These are phyloP conservation scores for Pseudogymnoascus sp. DNA, from an alignment of 2,329 filamentous ascomycete species.

Conservation along the genomic window DNA sequence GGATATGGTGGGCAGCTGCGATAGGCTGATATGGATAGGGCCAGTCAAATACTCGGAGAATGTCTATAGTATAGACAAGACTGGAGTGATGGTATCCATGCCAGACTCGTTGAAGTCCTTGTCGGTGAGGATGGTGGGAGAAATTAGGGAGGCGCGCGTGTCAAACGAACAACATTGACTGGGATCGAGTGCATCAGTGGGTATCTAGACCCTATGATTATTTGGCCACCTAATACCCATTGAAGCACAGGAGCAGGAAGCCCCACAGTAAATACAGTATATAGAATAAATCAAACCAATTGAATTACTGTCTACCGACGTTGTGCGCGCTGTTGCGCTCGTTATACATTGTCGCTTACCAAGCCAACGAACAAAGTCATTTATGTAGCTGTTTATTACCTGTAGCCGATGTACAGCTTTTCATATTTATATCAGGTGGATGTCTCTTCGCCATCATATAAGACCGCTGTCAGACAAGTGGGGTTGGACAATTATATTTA, in stretches of 20 bases:
- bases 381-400: background rate
- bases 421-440: background rate
- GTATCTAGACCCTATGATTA: background rate
- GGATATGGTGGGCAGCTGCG: background rate
- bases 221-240: background rate
- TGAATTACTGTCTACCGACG: background rate
- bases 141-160: conserved; percentile 21
- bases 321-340: no score
- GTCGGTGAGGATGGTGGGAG: conserved; percentile 23
- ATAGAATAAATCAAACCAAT: background rate
- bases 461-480: background rate
- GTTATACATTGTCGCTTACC: background rate
- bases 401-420: background rate
- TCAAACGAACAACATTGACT: conserved; percentile 22
- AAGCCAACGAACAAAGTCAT: background rate
- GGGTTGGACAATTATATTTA: background rate
- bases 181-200: conserved; percentile 15
- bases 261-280: background rate
- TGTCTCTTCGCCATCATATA: background rate
- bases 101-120: conserved; percentile 28
- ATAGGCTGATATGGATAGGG: background rate
- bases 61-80: conserved; percentile 32
- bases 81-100: conserved; percentile 27
- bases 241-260: background rate
- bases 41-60: background rate